Conservation (phyloP, 805 yeast genomes). For the Wickerhamomyces mucosus region DNA sequence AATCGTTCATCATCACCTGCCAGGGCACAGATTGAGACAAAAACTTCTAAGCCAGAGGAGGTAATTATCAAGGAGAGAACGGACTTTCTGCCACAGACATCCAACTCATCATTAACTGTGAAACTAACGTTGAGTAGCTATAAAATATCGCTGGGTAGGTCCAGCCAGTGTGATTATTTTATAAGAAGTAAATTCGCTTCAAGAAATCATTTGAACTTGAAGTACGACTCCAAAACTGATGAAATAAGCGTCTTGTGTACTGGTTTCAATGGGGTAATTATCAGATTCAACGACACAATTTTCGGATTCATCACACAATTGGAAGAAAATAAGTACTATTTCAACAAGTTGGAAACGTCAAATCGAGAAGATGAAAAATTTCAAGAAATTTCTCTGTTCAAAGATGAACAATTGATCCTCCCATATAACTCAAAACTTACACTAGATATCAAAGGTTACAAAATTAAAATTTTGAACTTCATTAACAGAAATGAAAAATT, state of each 20-base stretch:
- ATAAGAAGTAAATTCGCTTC: slow-evolving; percentile 50
- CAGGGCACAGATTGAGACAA: slow-evolving; percentile 6
- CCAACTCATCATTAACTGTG: not conserved
- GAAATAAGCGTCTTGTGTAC: slow-evolving; percentile 52
- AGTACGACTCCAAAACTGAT: slow-evolving; percentile 31
- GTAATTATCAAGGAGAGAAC: not conserved
- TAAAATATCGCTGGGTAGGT: slow-evolving; percentile 36
- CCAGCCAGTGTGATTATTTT: slow-evolving; percentile 44
- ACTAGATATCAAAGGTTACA: slow-evolving; percentile 64
- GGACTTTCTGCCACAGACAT: not conserved
- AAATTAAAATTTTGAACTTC: slow-evolving; percentile 28
- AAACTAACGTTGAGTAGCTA: slow-evolving; percentile 8
- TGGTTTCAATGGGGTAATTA: slow-evolving; percentile 75
- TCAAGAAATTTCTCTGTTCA: slow-evolving; percentile 40
- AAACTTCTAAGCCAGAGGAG: not conserved
- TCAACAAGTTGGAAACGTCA: slow-evolving; percentile 9
- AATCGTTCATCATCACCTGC: slow-evolving; percentile 26
- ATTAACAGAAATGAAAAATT: slow-evolving; percentile 28
- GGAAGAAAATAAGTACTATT: slow-evolving; percentile 16
- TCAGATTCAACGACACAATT: slow-evolving; percentile 46
- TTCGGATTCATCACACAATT: slow-evolving; percentile 22
- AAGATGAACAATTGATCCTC: slow-evolving; percentile 53
- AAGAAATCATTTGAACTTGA: slow-evolving; percentile 51
- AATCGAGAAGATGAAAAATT: slow-evolving; percentile 8
- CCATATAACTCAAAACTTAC: slow-evolving; percentile 55